phyloP scores from a whole-genome alignment of 495 filamentous ascomycete species.

The Xanthoparmelia taractica region DNA sequence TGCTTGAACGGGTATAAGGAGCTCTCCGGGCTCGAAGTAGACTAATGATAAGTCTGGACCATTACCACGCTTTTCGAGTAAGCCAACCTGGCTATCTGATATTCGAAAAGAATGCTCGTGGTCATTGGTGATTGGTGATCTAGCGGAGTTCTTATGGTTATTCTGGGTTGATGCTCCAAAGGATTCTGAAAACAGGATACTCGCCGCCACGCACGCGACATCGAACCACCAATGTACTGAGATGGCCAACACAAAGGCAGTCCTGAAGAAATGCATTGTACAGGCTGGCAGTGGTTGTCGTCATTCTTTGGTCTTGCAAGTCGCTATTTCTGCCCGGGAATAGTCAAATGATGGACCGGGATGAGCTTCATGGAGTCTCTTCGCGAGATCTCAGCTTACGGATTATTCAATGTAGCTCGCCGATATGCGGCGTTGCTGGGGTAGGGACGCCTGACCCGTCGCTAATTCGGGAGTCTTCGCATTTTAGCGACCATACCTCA shows the following conservation, averaged over 20 bases:
- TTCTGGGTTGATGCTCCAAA: background rate
- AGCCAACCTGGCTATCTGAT: background rate
- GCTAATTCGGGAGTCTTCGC: background rate
- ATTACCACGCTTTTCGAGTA: background rate
- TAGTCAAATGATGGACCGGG: background rate
- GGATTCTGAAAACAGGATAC: background rate
- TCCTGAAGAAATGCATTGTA: background rate
- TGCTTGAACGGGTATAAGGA: background rate
- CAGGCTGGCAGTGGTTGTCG: background rate
- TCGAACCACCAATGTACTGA: background rate
- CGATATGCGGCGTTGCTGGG: background rate
- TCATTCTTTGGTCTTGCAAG: background rate
- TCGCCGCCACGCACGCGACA: background rate
- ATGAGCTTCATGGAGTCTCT: background rate
- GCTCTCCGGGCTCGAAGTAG: background rate
- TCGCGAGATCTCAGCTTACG: background rate
- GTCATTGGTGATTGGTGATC: background rate
- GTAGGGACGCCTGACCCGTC: background rate
- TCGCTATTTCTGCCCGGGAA: too few species aligned
- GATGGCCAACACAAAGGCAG: background rate
- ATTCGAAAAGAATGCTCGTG: background rate
- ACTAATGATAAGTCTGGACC: background rate
- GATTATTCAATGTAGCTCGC: background rate
- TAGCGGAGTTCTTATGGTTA: background rate
- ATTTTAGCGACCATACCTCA: background rate